phyloP scores from a whole-genome alignment of 192 early-diverging fungal species.

The Entrophospora sp. region DNA sequence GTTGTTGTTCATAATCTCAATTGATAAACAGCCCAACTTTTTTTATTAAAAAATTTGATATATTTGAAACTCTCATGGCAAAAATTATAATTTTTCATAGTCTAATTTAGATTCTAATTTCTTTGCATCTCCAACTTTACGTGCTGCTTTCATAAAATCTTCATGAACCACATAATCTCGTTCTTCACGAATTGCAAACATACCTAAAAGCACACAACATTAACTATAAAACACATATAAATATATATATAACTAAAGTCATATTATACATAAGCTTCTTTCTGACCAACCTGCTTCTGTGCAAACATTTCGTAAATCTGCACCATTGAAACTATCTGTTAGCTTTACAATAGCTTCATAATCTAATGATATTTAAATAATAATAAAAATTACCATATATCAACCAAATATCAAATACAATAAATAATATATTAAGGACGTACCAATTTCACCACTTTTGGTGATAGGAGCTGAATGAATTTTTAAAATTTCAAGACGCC shows the following conservation, averaged over 20 bases:
- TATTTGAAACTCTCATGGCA: too few species aligned
- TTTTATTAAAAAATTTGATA: too few species aligned
- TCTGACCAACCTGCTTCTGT: slow-evolving; percentile 79
- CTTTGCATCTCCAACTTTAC: slow-evolving; percentile 97
- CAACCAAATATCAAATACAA: neutral
- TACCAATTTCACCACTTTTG: slow-evolving; percentile 94
- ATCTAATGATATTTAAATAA: slow-evolving; percentile 44
- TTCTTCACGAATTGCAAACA: slow-evolving; percentile 99
- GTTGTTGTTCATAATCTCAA: too few species aligned
- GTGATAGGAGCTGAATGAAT: slow-evolving; percentile 91
- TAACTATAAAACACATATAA: neutral
- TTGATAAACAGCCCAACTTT: too few species aligned
- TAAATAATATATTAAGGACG: too few species aligned
- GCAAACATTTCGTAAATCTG: slow-evolving; percentile 97
- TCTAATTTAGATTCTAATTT: slow-evolving; percentile 88
- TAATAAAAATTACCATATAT: neutral
- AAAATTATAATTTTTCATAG: slow-evolving; percentile 70
- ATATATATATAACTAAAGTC: neutral
- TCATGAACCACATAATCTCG: slow-evolving; percentile 97
- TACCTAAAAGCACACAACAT: slow-evolving; percentile 43
- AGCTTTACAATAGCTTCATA: slow-evolving; percentile 98
- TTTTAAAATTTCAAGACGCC: slow-evolving; percentile 92
- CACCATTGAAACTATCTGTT: slow-evolving; percentile 97
- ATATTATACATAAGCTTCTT: too few species aligned
- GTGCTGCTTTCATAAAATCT: slow-evolving; percentile 99